Base-by-base conservation (phyloP, 495 filamentous ascomycete genomes). In the Penicillium macrosclerotiorum region DNA sequence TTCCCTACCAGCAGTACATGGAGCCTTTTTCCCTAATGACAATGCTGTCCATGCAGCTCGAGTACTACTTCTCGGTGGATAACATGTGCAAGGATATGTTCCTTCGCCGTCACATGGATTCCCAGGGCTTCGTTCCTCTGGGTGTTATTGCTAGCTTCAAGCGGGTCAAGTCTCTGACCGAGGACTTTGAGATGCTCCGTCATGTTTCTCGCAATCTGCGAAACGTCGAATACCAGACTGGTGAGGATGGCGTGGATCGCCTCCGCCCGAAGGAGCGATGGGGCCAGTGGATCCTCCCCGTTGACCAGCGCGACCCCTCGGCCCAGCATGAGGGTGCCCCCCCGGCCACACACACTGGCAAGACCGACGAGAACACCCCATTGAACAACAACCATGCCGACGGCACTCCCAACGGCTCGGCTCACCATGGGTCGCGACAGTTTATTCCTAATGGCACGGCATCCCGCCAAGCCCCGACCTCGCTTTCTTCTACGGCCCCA, bases 61-160 rank as follows among this genome's bases (percentile, higher is more conserved):
- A 63, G 55, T 97, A 97, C 68, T 98, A 97, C 64, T 93, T 98
- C 69, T 97, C 91, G 0, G 77, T 95, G 7, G 90, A 97, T 52
- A 97, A 97, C 63, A 79, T 96, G 43, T 92, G 88, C 79, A 97
- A 95, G 67, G 93, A 98, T 57, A 77, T 85, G 54, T 97, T 82
- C 66, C 77, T 98, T 22, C 83, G 93, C 23, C 82, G 81, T 49
- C 84, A 89, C 41, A 96, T 98, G 94, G 92, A 98, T 59, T 86
- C 82, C 2, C 85, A 96, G 63, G 93, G 93, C 7, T 98, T 87
- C 60, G 90, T 96, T n/a, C 80, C 77, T 40, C 63, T 98, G 42
- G 64, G 63, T 19, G 72, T 95, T 32, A 82, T 98, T 48, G 84
- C 88, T 7, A 73, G 67, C 30, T 98, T 98, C 73, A 88, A 88